Conservation (phyloP, 176 grass and related monocot species). For the Triticum dicoccoides region DNA sequence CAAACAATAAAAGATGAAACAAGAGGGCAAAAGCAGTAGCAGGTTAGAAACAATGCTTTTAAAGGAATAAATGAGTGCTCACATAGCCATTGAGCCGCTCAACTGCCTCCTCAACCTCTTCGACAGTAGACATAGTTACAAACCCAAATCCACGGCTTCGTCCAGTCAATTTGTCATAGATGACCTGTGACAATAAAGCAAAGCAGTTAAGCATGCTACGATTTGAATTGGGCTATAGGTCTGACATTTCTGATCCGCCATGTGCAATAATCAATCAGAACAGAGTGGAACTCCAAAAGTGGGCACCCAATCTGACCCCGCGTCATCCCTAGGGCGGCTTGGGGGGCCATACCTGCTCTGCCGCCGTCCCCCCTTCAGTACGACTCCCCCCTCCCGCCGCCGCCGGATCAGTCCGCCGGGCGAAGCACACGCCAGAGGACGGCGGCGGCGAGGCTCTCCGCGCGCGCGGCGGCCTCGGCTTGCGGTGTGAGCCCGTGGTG, state of each 20-base stretch:
- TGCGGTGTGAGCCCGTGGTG: no score
- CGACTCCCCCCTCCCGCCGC: no score
- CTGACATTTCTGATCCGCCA: no score
- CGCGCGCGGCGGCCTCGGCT: no score
- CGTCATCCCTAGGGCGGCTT: no score
- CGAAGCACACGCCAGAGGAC: no score
- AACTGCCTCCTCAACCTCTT: conserved; percentile 69
- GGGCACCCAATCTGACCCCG: not conserved
- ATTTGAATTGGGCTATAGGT: not conserved
- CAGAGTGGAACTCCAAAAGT: not conserved
- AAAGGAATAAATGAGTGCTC: conserved; percentile 27
- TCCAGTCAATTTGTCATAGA: conserved; percentile 96
- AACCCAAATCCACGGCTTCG: conserved; percentile 29
- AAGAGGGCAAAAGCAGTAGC: not conserved
- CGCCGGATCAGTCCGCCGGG: no score
- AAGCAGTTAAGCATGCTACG: not conserved
- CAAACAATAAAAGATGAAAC: not conserved
- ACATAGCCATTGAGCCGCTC: conserved; percentile 82
- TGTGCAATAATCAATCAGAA: not conserved
- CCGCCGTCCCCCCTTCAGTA: no score
- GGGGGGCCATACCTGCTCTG: no score
- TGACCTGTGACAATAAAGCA: conserved; percentile 46
- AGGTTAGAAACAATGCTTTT: not conserved
- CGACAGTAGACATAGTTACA: conserved; percentile 16
- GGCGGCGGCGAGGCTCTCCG: no score